Evolutionary conservation across 2,329 filamentous ascomycete species (phyloP).

Genomic region (Diaporthe longicolla): DNA sequence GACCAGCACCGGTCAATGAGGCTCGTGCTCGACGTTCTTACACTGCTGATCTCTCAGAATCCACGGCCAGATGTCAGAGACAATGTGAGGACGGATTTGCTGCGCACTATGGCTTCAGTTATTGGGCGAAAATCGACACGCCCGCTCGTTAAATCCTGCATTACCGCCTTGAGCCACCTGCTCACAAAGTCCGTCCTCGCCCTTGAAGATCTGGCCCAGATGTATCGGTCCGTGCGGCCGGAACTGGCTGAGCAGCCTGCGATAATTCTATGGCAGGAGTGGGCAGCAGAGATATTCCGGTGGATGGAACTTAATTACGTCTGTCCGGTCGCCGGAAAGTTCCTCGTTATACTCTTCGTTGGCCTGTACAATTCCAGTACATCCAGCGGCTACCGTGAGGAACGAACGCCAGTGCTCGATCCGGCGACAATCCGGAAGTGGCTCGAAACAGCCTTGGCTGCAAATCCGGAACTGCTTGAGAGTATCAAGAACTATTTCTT

Average conservation of each 20-base stretch:
- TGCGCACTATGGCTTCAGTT: slow-evolving; percentile 69
- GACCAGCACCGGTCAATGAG: slow-evolving; percentile 76
- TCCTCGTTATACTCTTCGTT: slow-evolving; percentile 71
- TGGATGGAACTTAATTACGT: slow-evolving; percentile 71
- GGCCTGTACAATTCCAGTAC: slow-evolving; percentile 53
- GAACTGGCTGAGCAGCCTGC: slow-evolving; percentile 46
- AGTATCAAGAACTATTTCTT: slow-evolving; percentile 76
- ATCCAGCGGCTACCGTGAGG: slow-evolving; percentile 29
- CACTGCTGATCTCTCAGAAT: slow-evolving; percentile 65
- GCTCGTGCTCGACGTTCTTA: slow-evolving; percentile 71
- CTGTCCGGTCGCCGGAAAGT: slow-evolving; percentile 72
- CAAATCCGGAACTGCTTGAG: slow-evolving; percentile 68
- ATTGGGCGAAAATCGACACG: slow-evolving; percentile 73
- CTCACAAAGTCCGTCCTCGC: slow-evolving; percentile 71
- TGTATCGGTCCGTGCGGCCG: slow-evolving; percentile 55
- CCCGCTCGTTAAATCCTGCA: slow-evolving; percentile 77
- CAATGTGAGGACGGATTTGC: slow-evolving; percentile 60
- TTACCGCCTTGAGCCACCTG: slow-evolving; percentile 77
- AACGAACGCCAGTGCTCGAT: slow-evolving; percentile 48
- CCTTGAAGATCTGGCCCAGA: slow-evolving; percentile 59
- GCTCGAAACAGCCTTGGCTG: slow-evolving; percentile 65
- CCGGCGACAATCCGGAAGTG: slow-evolving; percentile 68
- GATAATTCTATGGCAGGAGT: slow-evolving; percentile 49
- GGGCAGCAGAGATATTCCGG: slow-evolving; percentile 54
- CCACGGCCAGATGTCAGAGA: slow-evolving; percentile 56